phyloP scores from a whole-genome alignment of 306 rosid genomes.

The Argentina anserina region DNA sequence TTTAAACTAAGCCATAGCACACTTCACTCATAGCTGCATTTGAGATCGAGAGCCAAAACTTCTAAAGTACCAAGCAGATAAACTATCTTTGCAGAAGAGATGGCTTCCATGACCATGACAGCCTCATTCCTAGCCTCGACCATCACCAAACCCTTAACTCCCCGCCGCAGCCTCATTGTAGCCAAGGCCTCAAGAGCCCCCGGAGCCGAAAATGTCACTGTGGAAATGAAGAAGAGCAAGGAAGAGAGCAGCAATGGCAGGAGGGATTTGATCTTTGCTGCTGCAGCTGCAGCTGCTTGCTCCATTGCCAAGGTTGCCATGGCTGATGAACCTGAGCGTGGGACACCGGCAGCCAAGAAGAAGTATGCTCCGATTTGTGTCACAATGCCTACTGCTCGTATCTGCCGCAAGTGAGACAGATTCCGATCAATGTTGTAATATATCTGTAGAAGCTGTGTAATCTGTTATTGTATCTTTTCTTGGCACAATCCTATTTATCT shows the following conservation, averaged over 20 bases:
- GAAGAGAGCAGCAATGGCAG: slow-evolving; percentile 43
- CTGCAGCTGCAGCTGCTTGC: slow-evolving; percentile 38
- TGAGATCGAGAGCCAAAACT: not conserved
- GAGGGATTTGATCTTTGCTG: slow-evolving; percentile 51
- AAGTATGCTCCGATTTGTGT: slow-evolving; percentile 54
- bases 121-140: slow-evolving; percentile 40
- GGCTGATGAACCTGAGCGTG: slow-evolving; percentile 53
- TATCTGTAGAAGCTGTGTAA: slow-evolving; percentile 24
- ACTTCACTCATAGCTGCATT: not conserved
- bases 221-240: slow-evolving; percentile 30
- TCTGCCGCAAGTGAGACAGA: slow-evolving; percentile 49
- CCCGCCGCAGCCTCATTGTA: slow-evolving; percentile 30
- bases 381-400: slow-evolving; percentile 63
- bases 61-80: not conserved
- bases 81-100: slow-evolving; percentile 11
- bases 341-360: slow-evolving; percentile 49
- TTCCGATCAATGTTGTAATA: slow-evolving; percentile 11
- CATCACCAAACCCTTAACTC: slow-evolving; percentile 18
- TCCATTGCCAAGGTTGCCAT: slow-evolving; percentile 46
- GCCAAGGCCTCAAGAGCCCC: slow-evolving; percentile 37
- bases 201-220: slow-evolving; percentile 19
- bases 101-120: slow-evolving; percentile 59
- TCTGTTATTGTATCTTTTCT: not conserved
- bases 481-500: slow-evolving; percentile 8
- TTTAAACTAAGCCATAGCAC: not conserved